Percentiles rank a stretch among this genome's conserved stretches.
Conservation (phyloP, 2,329 filamentous ascomycete species). For the Xylariaceae sp. region DNA sequence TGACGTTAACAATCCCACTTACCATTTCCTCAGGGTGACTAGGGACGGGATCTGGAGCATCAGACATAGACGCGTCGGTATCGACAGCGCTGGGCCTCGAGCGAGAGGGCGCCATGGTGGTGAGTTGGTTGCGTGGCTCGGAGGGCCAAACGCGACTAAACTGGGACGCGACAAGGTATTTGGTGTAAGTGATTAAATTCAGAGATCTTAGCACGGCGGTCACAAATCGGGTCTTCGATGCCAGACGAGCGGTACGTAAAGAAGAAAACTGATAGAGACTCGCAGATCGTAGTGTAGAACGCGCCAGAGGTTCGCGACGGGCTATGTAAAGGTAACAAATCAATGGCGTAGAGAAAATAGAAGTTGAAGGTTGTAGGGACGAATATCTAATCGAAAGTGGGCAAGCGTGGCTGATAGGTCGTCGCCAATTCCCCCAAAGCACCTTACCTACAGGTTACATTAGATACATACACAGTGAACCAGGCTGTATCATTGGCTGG, state of each 20-base stretch:
- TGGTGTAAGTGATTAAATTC: neutral
- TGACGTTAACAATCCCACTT: constrained; percentile 26
- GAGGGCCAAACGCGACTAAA: constrained; percentile 55
- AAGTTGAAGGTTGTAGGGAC: constrained; percentile 3
- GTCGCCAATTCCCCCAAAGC: too few relatives aligned
- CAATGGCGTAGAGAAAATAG: constrained; percentile 6
- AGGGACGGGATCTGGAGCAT: constrained; percentile 53
- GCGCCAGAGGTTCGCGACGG: constrained; percentile 3
- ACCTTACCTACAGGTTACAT: too few relatives aligned
- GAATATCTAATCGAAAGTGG: constrained; percentile 16
- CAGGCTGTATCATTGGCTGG: neutral
- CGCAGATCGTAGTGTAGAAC: neutral
- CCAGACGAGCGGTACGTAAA: neutral
- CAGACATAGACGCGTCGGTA: constrained; percentile 65
- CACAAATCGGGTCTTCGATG: neutral
- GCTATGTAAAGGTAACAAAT: constrained; percentile 9
- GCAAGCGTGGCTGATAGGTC: neutral
- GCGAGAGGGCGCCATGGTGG: constrained; percentile 57
- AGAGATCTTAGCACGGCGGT: neutral
- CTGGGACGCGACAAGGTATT: constrained; percentile 45
- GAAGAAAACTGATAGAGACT: neutral
- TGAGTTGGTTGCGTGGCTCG: constrained; percentile 24
- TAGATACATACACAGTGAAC: neutral
- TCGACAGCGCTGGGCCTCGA: constrained; percentile 57
- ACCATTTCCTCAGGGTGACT: constrained; percentile 53